Conservation (phyloP, 2,329 filamentous ascomycete species). For the Aureobasidium sp. region DNA sequence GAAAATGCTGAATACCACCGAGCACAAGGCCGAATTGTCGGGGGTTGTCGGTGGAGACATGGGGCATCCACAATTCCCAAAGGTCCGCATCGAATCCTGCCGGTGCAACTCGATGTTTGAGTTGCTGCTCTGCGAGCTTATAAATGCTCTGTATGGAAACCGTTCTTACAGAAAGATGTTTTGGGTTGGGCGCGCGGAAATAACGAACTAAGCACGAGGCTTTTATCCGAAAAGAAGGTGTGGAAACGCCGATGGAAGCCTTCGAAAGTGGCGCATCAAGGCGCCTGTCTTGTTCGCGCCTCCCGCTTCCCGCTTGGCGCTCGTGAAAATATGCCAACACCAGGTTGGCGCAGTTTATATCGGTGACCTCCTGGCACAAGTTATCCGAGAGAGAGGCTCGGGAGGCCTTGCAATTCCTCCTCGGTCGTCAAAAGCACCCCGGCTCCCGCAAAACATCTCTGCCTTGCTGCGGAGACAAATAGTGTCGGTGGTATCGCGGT, state of each 20-base stretch:
- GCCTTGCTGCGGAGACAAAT: conserved; percentile 4
- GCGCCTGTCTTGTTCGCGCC: conserved; percentile 6
- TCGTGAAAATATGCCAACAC: conserved; percentile 1
- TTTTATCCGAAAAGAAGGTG: neutral
- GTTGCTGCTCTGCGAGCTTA: neutral
- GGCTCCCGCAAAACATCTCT: conserved; percentile 2
- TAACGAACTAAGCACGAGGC: neutral
- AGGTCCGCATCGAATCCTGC: neutral
- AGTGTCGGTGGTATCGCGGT: conserved; percentile 13
- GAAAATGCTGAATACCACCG: conserved; percentile 3
- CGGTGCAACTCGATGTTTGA: neutral
- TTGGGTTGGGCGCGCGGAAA: neutral
- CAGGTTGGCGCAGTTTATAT: neutral
- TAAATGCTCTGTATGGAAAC: too few relatives aligned
- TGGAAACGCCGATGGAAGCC: neutral
- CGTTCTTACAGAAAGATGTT: neutral
- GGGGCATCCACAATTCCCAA: conserved; percentile 1
- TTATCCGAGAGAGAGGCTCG: neutral
- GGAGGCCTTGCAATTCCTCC: neutral
- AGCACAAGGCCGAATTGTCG: conserved; percentile 9
- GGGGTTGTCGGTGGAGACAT: conserved; percentile 1
- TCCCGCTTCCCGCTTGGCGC: neutral
- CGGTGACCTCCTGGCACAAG: neutral
- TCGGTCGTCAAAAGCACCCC: neutral
- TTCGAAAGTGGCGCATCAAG: conserved; percentile 2